A percentile compares a stretch with the other conserved stretches of the same genome.
Evolutionary conservation across 2,329 filamentous ascomycete species (phyloP).

Genomic region (Simplicillium sp.): DNA sequence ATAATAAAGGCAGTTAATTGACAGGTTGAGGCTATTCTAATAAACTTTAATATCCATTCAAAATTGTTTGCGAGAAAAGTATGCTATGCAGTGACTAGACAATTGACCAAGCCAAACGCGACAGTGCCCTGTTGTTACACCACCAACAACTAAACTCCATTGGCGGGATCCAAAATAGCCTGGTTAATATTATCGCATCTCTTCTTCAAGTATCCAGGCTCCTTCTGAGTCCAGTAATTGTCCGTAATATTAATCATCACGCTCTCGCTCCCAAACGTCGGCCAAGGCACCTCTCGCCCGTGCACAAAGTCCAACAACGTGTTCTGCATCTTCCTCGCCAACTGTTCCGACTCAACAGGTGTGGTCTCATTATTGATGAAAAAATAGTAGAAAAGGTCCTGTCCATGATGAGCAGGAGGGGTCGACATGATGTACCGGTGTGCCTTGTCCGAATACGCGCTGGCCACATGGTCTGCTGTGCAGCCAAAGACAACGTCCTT

Average conservation of each 20-base stretch:
- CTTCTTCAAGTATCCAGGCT: conserved; percentile 3
- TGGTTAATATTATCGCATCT: conserved; percentile 8
- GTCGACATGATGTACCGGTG: conserved; percentile 9
- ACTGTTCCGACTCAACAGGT: conserved; percentile 4
- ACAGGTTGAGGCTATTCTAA: no score
- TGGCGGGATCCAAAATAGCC: conserved; percentile 5
- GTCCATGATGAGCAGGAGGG: conserved; percentile 7
- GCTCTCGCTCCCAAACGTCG: conserved; percentile 4
- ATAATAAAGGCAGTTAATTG: no score
- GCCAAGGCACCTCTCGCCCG: conserved; percentile 8
- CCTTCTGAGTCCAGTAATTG: background rate
- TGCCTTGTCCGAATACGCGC: conserved; percentile 4
- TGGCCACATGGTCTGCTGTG: conserved; percentile 11
- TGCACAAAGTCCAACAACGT: conserved; percentile 9
- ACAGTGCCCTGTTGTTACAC: background rate
- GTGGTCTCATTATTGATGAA: conserved; percentile 6
- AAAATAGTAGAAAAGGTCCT: conserved; percentile 9
- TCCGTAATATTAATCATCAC: conserved; percentile 8
- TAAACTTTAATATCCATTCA: no score
- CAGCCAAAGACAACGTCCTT: conserved; percentile 13
- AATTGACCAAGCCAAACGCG: no score
- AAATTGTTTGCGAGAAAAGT: no score
- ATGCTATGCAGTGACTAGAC: no score
- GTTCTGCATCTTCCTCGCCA: conserved; percentile 7
- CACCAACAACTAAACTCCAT: conserved; percentile 3